Evolutionary conservation across 495 filamentous ascomycete species (phyloP), one percentile per base, ranked within the genome.

Genomic region (Aspergillus carlsbadensis): DNA sequence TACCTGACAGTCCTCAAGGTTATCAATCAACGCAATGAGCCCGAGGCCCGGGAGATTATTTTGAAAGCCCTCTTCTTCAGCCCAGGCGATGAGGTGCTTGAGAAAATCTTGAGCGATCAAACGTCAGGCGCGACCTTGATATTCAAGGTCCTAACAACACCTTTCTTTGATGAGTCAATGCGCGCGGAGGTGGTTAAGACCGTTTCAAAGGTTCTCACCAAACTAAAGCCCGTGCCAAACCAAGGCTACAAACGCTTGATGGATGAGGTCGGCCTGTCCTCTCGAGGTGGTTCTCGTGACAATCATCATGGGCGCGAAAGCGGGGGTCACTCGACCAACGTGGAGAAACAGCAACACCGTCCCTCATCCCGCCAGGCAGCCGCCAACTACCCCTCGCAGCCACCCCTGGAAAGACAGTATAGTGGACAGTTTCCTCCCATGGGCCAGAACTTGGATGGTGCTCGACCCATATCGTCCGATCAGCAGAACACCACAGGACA

Each of bases 241-340:
- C 95, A 98, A 71, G 94, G 94, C 36, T 98, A 98, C 73, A 98
- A 98, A 79, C 89, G 94, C 39, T 72, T 98, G 44, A 98, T 98
- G 94, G 92, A 96, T 64, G 92, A 97, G 71, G 94, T 96, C 66
- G 92, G 90, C 46, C 75, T 95, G 52, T 91, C 90, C 6, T 86
- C 85, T 36, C 79, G 86, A 36, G 74, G 76, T 17, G 78, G 69
- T 44, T 70, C 73, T 24, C 75, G 77, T 15, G 77, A 82, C 7
- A 71, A 74, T 42, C 75, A 77, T 45, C 73, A 76, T 55, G 65
- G 64, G 40, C 70, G 75, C 20, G 75, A 78, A 17, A 50, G 11
- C 17, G 15, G 45, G 14, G 22, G 24, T 7, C 71, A 73, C 46
- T 70, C 73, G n/a, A 63, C 71, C 43, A 74, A 69, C 51, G 65